Evolutionary conservation across 2,329 filamentous ascomycete genomes (phyloP).

Genomic region (Penicillium expansum): DNA sequence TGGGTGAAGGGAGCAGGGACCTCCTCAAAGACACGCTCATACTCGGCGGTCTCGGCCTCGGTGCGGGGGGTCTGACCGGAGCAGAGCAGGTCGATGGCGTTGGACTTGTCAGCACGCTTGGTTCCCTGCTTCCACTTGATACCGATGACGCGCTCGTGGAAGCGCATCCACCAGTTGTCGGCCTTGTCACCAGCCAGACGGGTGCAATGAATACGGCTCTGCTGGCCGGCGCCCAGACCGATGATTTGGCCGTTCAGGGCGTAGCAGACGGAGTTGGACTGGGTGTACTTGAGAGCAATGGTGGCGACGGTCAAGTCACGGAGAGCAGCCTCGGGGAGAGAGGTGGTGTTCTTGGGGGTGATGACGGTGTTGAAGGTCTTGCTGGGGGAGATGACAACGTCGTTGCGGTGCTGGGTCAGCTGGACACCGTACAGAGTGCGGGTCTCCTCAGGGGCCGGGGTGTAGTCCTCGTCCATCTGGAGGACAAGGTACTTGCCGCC

Average conservation of each 20-base stretch:
- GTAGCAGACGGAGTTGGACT: slow-evolving; percentile 99
- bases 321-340: slow-evolving; percentile 75
- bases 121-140: slow-evolving; percentile 98
- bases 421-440: slow-evolving; percentile 88
- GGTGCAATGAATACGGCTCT: slow-evolving; percentile 98
- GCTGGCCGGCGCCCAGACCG: slow-evolving; percentile 91
- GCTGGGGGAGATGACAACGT: slow-evolving; percentile 77
- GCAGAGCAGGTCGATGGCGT: slow-evolving; percentile 93
- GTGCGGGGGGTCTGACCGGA: slow-evolving; percentile 82
- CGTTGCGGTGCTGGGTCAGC: slow-evolving; percentile 88
- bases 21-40: slow-evolving; percentile 85
- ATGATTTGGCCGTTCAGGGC: slow-evolving; percentile 90
- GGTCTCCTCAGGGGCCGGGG: slow-evolving; percentile 70
- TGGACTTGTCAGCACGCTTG: slow-evolving; percentile 96
- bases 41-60: slow-evolving; percentile 79
- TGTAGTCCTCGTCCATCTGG: slow-evolving; percentile 86
- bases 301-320: slow-evolving; percentile 92
- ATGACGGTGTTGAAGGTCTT: slow-evolving; percentile 80
- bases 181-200: slow-evolving; percentile 96
- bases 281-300: slow-evolving; percentile 96
- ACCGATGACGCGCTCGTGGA: slow-evolving; percentile 81
- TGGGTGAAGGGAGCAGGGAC: slow-evolving; percentile 78
- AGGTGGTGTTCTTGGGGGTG: slow-evolving; percentile 72
- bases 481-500: slow-evolving; percentile 94
- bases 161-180: slow-evolving; percentile 99